These are phyloP conservation scores for Alternaria consortialis DNA, from an alignment of 2,329 filamentous ascomycete genomes.

Conservation along the genomic window DNA sequence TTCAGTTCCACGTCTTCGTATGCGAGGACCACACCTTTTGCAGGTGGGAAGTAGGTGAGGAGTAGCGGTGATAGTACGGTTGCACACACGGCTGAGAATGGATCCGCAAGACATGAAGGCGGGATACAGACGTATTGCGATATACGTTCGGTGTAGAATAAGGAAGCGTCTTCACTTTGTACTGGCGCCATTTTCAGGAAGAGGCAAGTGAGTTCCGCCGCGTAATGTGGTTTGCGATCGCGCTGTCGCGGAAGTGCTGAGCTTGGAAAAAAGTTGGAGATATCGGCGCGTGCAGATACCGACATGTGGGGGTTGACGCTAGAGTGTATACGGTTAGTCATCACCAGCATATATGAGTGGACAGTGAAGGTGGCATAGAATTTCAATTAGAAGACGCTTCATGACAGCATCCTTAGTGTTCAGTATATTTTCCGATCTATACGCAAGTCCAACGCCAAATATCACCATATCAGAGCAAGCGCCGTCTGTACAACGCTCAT, in stretches of 20 bases:
- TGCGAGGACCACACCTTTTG: constrained; percentile 77
- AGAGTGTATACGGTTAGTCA: constrained; percentile 11
- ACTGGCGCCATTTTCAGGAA: constrained; percentile 39
- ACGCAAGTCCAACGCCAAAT: constrained; percentile 1
- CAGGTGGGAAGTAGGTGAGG: constrained; percentile 77
- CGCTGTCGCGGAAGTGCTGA: constrained; percentile 15
- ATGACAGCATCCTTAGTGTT: not conserved
- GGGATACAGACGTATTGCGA: constrained; percentile 82
- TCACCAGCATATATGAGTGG: not conserved
- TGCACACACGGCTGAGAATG: constrained; percentile 74
- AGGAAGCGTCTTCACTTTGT: constrained; percentile 21
- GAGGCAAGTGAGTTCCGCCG: not conserved
- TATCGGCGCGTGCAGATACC: constrained; percentile 30
- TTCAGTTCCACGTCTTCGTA: constrained; percentile 75
- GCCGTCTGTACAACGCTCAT: not conserved
- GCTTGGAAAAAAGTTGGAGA: constrained; percentile 42
- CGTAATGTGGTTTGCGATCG: constrained; percentile 27
- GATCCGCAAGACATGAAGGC: constrained; percentile 73
- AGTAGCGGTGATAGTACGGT: constrained; percentile 79
- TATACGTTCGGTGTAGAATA: constrained; percentile 80
- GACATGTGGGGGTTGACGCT: constrained; percentile 24
- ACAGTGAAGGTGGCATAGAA: not conserved
- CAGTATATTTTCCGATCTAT: not conserved
- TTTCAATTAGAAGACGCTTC: constrained; percentile 1
- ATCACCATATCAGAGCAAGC: not conserved